Evolutionary conservation across 192 early-diverging fungal species (phyloP), one percentile per base, ranked within the genome.

Genomic region (Spizellomyces sp.): DNA sequence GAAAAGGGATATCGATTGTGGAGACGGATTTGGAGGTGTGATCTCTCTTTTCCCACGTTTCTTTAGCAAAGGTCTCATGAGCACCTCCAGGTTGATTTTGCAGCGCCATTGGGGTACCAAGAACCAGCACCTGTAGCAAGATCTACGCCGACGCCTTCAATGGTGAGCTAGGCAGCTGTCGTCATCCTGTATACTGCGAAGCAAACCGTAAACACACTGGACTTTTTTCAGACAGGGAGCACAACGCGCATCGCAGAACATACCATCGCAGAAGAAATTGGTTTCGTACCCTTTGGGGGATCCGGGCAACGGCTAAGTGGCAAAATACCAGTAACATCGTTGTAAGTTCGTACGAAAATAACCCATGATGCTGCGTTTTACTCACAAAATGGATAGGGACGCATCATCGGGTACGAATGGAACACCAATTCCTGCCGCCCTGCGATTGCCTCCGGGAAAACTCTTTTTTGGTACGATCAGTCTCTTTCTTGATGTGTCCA

Each of bases 11-110:
- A 62, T 94, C 92, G 44, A 93, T 99, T 67, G 87, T 98, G 27
- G 98, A 99, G 76, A 98, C 96, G 0, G 98, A 99, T 86, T 75
- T 99, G 48, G 95, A 96, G 69, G 95, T 89, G 63, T 36, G 27
- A 36, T 36, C 27, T 36, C 27, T 36, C 27, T 36, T 36, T 36
- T 3, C 3, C 41, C 47, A 1, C 10, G 58, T 0, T 55, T 68
- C 44, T 58, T 4, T 9, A 19, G 69, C 68, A 8, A 76, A 5
- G 22, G 63, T 36, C 42, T 66, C 17, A 47, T 15, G 47, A 87
- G 85, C 86, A 96, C 0, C 27, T 36, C 0, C 27, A 36, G 27
- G 27, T 36, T 36, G 98, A 99, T 66, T 98, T 99, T 83, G 98
- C 93, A 0, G 85, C 98, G 12, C 98, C 98, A 7, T 77, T 97